Conservation (phyloP, 768 basidiomycete genomes). For the Leccinum incarnatum region DNA sequence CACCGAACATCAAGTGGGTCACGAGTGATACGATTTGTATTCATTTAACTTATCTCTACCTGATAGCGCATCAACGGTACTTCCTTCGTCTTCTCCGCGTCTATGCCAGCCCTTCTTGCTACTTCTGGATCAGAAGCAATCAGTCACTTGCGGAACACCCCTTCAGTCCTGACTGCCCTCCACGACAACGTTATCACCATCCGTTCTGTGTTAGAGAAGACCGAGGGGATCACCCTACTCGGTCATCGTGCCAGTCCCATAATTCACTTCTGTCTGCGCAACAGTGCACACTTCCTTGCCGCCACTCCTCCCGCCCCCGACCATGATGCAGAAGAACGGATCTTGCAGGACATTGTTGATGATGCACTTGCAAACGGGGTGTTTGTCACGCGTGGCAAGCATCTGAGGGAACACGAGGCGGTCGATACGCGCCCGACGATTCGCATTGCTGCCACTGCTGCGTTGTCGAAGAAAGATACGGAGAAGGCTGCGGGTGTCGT, state of each 20-base stretch:
- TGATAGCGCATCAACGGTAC: conserved; percentile 89
- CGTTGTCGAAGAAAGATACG: conserved; percentile 82
- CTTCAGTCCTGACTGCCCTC: conserved; percentile 70
- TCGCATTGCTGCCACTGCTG: conserved; percentile 75
- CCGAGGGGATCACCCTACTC: conserved; percentile 79
- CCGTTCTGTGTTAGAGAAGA: conserved; percentile 75
- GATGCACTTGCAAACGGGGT: conserved; percentile 80
- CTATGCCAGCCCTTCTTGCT: conserved; percentile 86
- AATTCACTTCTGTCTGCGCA: conserved; percentile 75
- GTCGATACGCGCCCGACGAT: conserved; percentile 81
- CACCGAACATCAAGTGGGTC: conserved; percentile 78
- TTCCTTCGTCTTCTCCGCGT: conserved; percentile 94
- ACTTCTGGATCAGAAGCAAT: conserved; percentile 88
- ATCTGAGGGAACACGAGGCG: conserved; percentile 80
- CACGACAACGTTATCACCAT: conserved; percentile 80
- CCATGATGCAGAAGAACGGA: conserved; percentile 65
- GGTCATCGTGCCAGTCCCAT: conserved; percentile 85
- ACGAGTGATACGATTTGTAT: not conserved
- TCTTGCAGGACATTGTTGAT: conserved; percentile 92
- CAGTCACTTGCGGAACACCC: conserved; percentile 70
- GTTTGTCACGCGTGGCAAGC: conserved; percentile 79
- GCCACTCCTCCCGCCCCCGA: conserved; percentile 40
- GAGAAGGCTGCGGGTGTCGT: conserved; percentile 83
- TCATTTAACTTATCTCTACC: not conserved
- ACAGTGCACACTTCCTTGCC: conserved; percentile 22